Base-by-base conservation (phyloP, 2,329 filamentous ascomycete species). In the Scedosporium aurantiacum region DNA sequence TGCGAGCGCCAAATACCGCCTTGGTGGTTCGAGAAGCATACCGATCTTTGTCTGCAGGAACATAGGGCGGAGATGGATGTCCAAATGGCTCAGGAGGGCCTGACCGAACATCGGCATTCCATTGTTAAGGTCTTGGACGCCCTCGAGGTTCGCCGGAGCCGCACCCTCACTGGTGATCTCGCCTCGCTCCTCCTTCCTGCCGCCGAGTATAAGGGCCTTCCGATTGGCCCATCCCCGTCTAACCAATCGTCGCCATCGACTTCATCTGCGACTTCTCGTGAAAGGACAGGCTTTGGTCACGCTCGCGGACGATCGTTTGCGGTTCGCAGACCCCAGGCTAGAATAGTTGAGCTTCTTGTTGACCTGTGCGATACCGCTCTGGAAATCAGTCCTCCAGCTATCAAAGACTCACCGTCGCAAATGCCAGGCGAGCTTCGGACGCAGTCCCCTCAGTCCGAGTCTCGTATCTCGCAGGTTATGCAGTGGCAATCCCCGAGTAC, bases 11-110 rank as follows among this genome's bases (percentile, higher is more conserved):
- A 97, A 64, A 97, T 99, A 63, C 91, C 91, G 4, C 91, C 93
- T 0, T 99, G 94, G 94, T 99, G 94, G 95, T 99, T 99, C 68
- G 94, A 99, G 75, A 99, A 97, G 73, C 94, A 99, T 72, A 96
- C 93, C 1, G 95, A 99, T 68, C 78, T 97, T 21, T 99, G 94
- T 70, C 79, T 97, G 61, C 92, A 97, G 71, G 94, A 99, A 71
- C 94, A 99, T 70, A 87, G 89, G 59, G 93, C 94, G 0, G 94
- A 99, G 72, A 95, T 97, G 90, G 93, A 97, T 68, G 91, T 99
- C 3, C 93, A 99, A 71, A 88, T 97, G 79, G 86, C 92, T 5
- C 94, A 99, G 70, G 94, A 99, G 70, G 91, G 85, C 64, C 78
- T 99, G 57, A 89, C 87, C 5, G 94, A 99, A 70, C 94, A 99